phyloP scores from a whole-genome alignment of 2,329 filamentous ascomycete species.

The Penicillium sclerotigenum region DNA sequence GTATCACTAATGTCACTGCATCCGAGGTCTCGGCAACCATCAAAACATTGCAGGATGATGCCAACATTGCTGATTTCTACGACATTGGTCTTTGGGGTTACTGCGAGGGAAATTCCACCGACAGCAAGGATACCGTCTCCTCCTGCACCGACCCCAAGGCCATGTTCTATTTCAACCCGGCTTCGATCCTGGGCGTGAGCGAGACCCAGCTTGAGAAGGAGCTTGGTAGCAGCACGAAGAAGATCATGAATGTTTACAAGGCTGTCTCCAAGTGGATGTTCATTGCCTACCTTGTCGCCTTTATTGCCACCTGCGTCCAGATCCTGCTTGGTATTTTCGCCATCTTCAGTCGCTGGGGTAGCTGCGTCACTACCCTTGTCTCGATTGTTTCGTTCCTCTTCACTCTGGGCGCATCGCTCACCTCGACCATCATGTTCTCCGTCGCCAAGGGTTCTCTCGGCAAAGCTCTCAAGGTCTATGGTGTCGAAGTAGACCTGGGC shows the following conservation, averaged over 20 bases:
- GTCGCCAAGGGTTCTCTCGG: slow-evolving; percentile 68
- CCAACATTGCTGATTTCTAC: slow-evolving; percentile 72
- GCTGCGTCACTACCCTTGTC: slow-evolving; percentile 76
- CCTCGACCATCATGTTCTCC: slow-evolving; percentile 71
- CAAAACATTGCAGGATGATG: slow-evolving; percentile 37
- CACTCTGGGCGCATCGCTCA: slow-evolving; percentile 63
- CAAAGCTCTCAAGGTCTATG: slow-evolving; percentile 65
- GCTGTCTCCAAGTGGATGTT: slow-evolving; percentile 78
- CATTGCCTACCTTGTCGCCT: slow-evolving; percentile 72
- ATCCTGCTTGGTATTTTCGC: slow-evolving; percentile 77
- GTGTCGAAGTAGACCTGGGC: slow-evolving; percentile 66
- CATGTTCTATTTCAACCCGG: slow-evolving; percentile 71
- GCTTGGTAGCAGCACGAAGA: slow-evolving; percentile 64
- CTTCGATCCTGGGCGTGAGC: slow-evolving; percentile 65
- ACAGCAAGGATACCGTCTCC: slow-evolving; percentile 50
- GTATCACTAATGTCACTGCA: slow-evolving; percentile 35
- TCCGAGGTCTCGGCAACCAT: slow-evolving; percentile 40
- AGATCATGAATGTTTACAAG: slow-evolving; percentile 69
- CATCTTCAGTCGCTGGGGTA: slow-evolving; percentile 76
- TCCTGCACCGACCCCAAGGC: slow-evolving; percentile 69
- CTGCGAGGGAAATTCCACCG: slow-evolving; percentile 63
- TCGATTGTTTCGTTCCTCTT: slow-evolving; percentile 58
- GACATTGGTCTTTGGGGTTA: slow-evolving; percentile 82
- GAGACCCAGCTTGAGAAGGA: slow-evolving; percentile 55
- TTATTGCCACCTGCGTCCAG: slow-evolving; percentile 66